Conservation (phyloP, 2,329 filamentous ascomycete genomes). For the Dactylonectria macrodidyma region DNA sequence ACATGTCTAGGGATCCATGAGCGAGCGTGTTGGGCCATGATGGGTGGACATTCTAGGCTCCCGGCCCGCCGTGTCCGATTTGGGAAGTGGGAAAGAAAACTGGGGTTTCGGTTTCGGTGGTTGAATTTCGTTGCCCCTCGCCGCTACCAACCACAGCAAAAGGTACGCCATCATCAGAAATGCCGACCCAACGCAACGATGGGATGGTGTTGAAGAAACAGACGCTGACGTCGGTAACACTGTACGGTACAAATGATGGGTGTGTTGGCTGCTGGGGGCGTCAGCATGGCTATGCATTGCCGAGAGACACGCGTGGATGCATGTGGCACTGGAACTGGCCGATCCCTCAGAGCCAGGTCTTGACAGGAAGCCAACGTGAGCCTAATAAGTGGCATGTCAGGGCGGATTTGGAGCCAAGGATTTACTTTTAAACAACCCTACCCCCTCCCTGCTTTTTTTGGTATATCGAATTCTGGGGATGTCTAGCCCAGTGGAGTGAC, state of each 20-base stretch:
- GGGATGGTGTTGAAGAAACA: too few relatives aligned
- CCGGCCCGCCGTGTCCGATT: neutral
- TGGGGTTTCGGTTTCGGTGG: neutral
- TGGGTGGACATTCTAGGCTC: neutral
- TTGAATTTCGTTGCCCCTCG: neutral
- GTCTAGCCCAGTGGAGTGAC: neutral
- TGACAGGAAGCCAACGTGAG: neutral
- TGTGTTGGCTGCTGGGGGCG: neutral
- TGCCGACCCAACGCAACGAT: too few relatives aligned
- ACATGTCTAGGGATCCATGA: neutral
- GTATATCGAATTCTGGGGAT: neutral
- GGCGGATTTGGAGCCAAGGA: neutral
- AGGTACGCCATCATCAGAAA: neutral
- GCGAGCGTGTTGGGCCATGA: neutral
- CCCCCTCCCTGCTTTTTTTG: neutral
- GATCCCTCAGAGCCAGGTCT: neutral
- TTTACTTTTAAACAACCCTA: neutral
- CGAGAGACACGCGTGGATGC: neutral
- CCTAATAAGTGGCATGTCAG: neutral
- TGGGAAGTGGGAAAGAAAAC: neutral
- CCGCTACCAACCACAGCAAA: neutral
- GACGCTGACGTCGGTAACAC: neutral
- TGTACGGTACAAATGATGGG: too few relatives aligned
- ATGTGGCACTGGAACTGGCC: neutral
- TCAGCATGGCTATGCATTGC: neutral